A percentile compares a stretch with the other conserved stretches of the same genome.
phyloP scores from a whole-genome alignment of 1,284 basidiomycete species.

The Bjerkandera adusta region DNA sequence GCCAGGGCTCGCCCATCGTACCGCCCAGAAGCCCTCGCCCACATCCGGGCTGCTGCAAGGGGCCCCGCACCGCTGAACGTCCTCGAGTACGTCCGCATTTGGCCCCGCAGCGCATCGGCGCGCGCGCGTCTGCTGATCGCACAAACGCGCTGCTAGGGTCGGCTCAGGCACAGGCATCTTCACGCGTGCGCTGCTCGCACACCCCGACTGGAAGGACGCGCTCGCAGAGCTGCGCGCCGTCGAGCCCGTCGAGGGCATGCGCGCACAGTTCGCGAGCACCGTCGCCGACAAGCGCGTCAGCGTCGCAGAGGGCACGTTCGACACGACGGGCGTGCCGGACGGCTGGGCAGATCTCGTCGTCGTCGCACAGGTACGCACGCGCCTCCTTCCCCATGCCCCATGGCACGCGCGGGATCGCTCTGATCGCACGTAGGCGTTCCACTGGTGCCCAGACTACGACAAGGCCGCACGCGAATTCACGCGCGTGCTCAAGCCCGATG shows the following conservation, averaged over 20 bases:
- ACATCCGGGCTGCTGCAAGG: constrained; percentile 49
- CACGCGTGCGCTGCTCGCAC: constrained; percentile 68
- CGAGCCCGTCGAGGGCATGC: constrained; percentile 77
- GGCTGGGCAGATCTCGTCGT: constrained; percentile 74
- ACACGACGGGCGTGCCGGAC: constrained; percentile 51
- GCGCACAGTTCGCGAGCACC: constrained; percentile 53
- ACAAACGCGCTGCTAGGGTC: constrained; percentile 40
- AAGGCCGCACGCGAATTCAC: constrained; percentile 65
- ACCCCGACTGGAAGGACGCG: constrained; percentile 49
- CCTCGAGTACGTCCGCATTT: constrained; percentile 60
- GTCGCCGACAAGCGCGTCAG: constrained; percentile 50
- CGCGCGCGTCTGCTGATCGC: not conserved
- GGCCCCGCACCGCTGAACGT: constrained; percentile 49
- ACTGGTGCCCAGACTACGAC: constrained; percentile 78
- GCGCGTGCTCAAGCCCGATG: constrained; percentile 67
- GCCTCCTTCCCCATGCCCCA: not conserved
- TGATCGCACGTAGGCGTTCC: constrained; percentile 56
- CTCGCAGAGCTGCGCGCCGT: constrained; percentile 58
- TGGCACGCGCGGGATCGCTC: not conserved
- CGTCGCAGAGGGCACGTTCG: constrained; percentile 62
- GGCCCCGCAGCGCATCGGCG: not conserved
- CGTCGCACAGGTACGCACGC: constrained; percentile 62
- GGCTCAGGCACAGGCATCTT: constrained; percentile 80
- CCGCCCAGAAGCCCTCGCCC: constrained; percentile 50
- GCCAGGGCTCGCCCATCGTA: constrained; percentile 73